These are phyloP conservation scores for Huntiella moniliformis DNA, from an alignment of 2,329 filamentous ascomycete genomes.

Conservation along the genomic window DNA sequence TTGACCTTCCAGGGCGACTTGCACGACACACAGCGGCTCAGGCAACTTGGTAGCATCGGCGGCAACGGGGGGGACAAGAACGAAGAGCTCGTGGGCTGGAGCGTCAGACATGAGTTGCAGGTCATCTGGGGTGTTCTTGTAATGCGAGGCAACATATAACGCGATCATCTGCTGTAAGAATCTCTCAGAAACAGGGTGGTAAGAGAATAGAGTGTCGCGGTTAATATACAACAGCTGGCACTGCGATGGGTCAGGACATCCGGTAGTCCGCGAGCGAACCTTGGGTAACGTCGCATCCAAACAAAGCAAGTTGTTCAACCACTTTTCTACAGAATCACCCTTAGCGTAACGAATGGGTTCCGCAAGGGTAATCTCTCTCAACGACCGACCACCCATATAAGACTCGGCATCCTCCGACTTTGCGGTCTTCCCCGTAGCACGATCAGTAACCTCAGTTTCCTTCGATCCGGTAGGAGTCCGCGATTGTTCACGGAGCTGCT, in stretches of 20 bases:
- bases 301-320: constrained; percentile 86
- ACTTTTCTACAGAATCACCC: constrained; percentile 83
- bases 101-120: constrained; percentile 98
- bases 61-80: constrained; percentile 70
- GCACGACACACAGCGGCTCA: constrained; percentile 85
- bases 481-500: constrained; percentile 88
- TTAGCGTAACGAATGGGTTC: constrained; percentile 91
- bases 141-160: constrained; percentile 88
- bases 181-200: constrained; percentile 89
- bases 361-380: constrained; percentile 79
- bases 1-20: constrained; percentile 82
- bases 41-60: constrained; percentile 63
- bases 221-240: constrained; percentile 91
- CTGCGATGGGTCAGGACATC: constrained; percentile 75
- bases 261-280: constrained; percentile 49
- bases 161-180: constrained; percentile 98
- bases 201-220: constrained; percentile 92
- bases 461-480: constrained; percentile 35
- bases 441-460: constrained; percentile 53
- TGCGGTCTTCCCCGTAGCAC: constrained; percentile 53
- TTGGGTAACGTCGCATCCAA: constrained; percentile 79
- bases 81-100: constrained; percentile 88
- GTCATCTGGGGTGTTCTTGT: constrained; percentile 96
- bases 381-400: constrained; percentile 49
- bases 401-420: constrained; percentile 39